Evolutionary conservation across 1,139 yeast genomes (phyloP).

Genomic region (Blastobotrys arbuscula): DNA sequence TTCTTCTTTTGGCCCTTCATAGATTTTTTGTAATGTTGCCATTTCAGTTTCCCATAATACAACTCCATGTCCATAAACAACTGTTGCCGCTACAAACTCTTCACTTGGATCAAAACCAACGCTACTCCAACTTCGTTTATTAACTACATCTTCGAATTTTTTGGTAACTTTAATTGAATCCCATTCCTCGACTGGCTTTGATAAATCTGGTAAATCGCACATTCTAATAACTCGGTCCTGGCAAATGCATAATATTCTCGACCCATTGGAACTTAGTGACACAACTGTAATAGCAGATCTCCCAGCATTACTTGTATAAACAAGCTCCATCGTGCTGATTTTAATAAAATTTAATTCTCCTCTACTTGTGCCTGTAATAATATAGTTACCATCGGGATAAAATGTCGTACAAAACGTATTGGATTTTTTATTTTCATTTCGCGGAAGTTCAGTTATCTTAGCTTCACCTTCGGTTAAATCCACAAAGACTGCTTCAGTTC

Average conservation of each 20-base stretch:
- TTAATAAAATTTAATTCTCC: conserved; percentile 62
- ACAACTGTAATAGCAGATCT: conserved; percentile 69
- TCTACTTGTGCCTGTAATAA: conserved; percentile 72
- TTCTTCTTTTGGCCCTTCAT: conserved; percentile 88
- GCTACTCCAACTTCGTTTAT: conserved; percentile 83
- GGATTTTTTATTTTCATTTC: conserved; percentile 23
- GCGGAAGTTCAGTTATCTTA: conserved; percentile 26
- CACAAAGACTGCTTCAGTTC: conserved; percentile 31
- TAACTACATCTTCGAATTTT: conserved; percentile 86
- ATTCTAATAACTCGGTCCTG: conserved; percentile 82
- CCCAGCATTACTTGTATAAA: conserved; percentile 53
- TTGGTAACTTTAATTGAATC: conserved; percentile 56
- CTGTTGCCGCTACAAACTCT: conserved; percentile 82
- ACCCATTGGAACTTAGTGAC: conserved; percentile 58
- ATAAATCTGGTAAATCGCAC: conserved; percentile 46
- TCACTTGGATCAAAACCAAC: conserved; percentile 69
- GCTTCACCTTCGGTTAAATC: conserved; percentile 19
- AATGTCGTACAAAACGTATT: conserved; percentile 33
- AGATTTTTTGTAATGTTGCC: conserved; percentile 81
- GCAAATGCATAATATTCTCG: conserved; percentile 68
- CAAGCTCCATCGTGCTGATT: conserved; percentile 29
- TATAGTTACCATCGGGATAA: conserved; percentile 47
- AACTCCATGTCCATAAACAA: conserved; percentile 78
- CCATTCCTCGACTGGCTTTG: conserved; percentile 38
- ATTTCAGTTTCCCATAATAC: conserved; percentile 90